Base-by-base conservation (phyloP, 192 early-diverging fungal species). In the Mortierella alpina region DNA sequence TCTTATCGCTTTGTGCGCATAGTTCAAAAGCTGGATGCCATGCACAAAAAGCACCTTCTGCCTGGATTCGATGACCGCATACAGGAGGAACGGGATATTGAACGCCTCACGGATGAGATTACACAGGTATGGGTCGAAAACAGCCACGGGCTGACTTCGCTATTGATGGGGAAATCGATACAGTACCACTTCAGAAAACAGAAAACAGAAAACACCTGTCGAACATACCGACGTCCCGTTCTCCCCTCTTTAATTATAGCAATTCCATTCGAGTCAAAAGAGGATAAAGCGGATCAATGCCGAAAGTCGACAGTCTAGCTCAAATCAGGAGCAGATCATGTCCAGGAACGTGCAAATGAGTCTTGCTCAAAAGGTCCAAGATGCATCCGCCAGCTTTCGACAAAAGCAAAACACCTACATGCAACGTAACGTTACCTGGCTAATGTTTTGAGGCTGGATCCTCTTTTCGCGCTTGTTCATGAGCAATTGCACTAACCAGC, bases 21-120 rank as follows among this genome's bases (percentile, higher is more conserved):
- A 88, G 94, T 95, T 45, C 82, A 84, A 68, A 87, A 86, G 22
- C 88, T 99, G 9, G 92, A 96, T 44, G 83, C 60, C 7, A 88
- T 96, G 84, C 96, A 99, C 83, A 93, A 92, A 70, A 93, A 93
- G 68, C 94, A 96, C 75, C 79, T 97, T 17, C 73, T 98, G 59
- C 97, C 97, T 18, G 97, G 97, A 42, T 99, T 99, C 68, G 95
- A 97, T 64, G 97, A 99, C 84, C 88, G 91, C 20, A 83, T 89
- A 0, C 87, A 79, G 4, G 94, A 95, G 74, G 93, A 95, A 73
- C 84, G 86, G 59, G 92, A 91, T 56, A 98, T 98, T 58, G 92
- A 97, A 44, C 78, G 82, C 22, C 76, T 96, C 53, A 96, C 96
- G 7, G 87, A 91, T 7, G 91, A 93, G 13, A 96, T 99, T 64